Evolutionary conservation across 192 early-diverging fungal species (phyloP).

Genomic region (Haplosporangium gracile): DNA sequence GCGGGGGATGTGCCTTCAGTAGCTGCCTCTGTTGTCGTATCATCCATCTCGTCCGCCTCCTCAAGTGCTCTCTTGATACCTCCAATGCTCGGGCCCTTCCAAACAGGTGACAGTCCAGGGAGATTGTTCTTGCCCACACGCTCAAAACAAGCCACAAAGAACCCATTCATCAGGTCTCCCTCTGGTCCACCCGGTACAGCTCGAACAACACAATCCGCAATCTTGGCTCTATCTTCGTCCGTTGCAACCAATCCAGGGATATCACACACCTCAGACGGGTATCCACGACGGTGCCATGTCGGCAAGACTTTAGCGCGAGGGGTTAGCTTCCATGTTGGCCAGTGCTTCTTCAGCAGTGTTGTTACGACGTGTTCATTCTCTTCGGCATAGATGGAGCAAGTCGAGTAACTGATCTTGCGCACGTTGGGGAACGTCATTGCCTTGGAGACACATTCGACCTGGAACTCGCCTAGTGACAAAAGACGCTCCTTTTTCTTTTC

Average conservation of each 20-base stretch:
- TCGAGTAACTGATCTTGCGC: constrained; percentile 93
- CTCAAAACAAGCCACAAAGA: constrained; percentile 97
- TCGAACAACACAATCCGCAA: constrained; percentile 67
- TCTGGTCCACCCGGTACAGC: constrained; percentile 83
- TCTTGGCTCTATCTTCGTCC: constrained; percentile 35
- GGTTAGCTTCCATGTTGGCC: constrained; percentile 64
- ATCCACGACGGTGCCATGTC: constrained; percentile 85
- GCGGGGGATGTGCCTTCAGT: not conserved
- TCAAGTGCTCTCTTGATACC: constrained; percentile 32
- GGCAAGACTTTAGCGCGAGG: constrained; percentile 76
- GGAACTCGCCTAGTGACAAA: constrained; percentile 87
- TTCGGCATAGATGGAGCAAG: constrained; percentile 91
- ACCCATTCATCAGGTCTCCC: constrained; percentile 91
- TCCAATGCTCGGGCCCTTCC: constrained; percentile 31
- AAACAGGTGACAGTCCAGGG: constrained; percentile 18
- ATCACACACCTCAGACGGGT: constrained; percentile 62
- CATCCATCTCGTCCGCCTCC: not conserved
- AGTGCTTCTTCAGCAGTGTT: constrained; percentile 67
- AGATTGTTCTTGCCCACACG: constrained; percentile 56
- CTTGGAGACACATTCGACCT: constrained; percentile 83
- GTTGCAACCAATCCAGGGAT: constrained; percentile 55
- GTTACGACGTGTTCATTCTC: constrained; percentile 98
- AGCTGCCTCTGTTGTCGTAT: not conserved
- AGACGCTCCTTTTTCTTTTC: constrained; percentile 71
- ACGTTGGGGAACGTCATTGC: constrained; percentile 89